These are phyloP conservation scores for Amaranthus hypochondriacus DNA, from an alignment of 148 eudicot species.

Conservation along the genomic window DNA sequence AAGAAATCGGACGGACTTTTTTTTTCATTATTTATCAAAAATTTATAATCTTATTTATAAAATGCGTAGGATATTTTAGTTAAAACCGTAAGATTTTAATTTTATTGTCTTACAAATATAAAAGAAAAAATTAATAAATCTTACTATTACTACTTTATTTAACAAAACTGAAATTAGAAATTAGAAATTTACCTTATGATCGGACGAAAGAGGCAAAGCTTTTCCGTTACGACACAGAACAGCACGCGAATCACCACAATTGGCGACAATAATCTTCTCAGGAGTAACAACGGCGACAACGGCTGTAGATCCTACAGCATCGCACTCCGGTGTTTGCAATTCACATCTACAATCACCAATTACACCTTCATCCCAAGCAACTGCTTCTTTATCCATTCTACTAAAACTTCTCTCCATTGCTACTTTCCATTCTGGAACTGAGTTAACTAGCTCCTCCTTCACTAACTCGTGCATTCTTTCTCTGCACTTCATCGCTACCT, in stretches of 20 bases:
- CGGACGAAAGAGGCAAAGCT: slow-evolving; percentile 53
- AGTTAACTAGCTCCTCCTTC: slow-evolving; percentile 12
- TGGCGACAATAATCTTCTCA: slow-evolving; percentile 52
- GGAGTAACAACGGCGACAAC: slow-evolving; percentile 61
- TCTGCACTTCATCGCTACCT: slow-evolving; percentile 38
- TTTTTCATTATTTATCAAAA: too few species aligned
- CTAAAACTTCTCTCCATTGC: slow-evolving; percentile 66
- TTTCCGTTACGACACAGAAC: slow-evolving; percentile 55
- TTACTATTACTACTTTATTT: too few species aligned
- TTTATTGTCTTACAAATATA: too few species aligned
- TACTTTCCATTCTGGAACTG: slow-evolving; percentile 32
- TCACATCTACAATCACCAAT: slow-evolving; percentile 60
- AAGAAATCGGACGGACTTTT: too few species aligned
- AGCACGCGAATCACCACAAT: slow-evolving; percentile 79
- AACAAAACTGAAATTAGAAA: too few species aligned
- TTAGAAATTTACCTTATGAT: slow-evolving; percentile 52
- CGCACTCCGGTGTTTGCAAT: slow-evolving; percentile 60
- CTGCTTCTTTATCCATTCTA: slow-evolving; percentile 66
- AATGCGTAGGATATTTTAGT: too few species aligned
- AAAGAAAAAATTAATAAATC: too few species aligned
- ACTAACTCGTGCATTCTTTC: slow-evolving; percentile 38
- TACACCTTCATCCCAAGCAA: slow-evolving; percentile 24
- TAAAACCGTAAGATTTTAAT: too few species aligned
- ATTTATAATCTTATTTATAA: too few species aligned
- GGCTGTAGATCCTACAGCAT: slow-evolving; percentile 83